These are phyloP conservation scores for Eutrema salsugineum DNA, from an alignment of 441 rosid genomes.

Conservation along the genomic window DNA sequence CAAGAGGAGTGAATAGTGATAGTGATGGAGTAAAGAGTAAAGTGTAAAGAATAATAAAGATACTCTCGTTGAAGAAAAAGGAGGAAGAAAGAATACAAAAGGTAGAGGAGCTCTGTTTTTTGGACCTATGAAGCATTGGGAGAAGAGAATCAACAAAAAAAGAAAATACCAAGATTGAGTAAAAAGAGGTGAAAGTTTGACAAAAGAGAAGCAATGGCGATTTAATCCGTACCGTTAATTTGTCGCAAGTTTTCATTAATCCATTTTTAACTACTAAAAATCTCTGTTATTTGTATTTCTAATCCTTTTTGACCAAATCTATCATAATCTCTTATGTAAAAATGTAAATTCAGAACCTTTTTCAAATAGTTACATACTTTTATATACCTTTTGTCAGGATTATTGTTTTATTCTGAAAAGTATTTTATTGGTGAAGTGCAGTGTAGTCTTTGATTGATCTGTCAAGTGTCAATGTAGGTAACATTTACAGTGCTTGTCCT, in stretches of 20 bases:
- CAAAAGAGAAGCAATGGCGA: constrained; percentile 28
- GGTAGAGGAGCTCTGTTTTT: constrained; percentile 26
- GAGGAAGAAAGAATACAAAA: constrained; percentile 29
- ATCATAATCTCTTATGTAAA: not conserved
- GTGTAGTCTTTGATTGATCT: not conserved
- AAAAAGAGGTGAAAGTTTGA: constrained; percentile 15
- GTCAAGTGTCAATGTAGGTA: constrained; percentile 30
- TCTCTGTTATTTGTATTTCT: not conserved
- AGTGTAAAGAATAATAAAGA: constrained; percentile 32
- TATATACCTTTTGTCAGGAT: constrained; percentile 16
- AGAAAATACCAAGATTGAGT: not conserved
- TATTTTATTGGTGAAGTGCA: constrained; percentile 8
- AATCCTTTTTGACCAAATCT: not conserved
- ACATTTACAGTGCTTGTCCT: constrained; percentile 25
- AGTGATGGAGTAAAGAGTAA: constrained; percentile 23
- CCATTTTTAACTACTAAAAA: not conserved
- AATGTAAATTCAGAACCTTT: not conserved
- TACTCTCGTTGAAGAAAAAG: constrained; percentile 25
- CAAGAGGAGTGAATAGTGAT: constrained; percentile 29
- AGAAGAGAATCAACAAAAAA: constrained; percentile 34
- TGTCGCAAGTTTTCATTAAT: not conserved
- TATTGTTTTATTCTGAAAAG: constrained; percentile 22
- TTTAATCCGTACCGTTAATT: constrained; percentile 21
- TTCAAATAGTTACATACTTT: not conserved
- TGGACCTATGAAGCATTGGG: constrained; percentile 24